A percentile compares a stretch with the other conserved stretches of the same genome.
phyloP scores from a whole-genome alignment of 140 eudicot genomes.

The Cichorium intybus region DNA sequence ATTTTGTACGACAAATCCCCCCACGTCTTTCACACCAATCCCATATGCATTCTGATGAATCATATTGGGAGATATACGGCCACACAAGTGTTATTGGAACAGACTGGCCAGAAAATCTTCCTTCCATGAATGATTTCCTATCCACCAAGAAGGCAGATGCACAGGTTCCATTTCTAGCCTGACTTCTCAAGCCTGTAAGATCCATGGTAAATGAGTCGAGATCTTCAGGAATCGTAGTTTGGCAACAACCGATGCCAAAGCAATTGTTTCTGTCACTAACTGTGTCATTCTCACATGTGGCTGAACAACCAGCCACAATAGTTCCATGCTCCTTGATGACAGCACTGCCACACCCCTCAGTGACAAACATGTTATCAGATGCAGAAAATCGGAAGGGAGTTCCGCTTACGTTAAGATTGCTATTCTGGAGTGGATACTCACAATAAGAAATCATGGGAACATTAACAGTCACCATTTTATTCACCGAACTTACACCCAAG shows the following conservation, averaged over 20 bases:
- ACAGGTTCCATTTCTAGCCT: not conserved
- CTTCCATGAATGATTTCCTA: not conserved
- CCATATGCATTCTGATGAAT: no score
- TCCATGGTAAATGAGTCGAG: not conserved
- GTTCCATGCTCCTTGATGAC: not conserved
- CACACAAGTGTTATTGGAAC: not conserved
- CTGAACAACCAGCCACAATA: not conserved
- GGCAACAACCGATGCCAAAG: slow-evolving; percentile 11
- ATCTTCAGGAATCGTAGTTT: not conserved
- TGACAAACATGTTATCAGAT: not conserved
- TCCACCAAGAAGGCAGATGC: not conserved
- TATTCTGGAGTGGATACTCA: no score
- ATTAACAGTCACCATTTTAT: no score
- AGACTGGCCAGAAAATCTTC: not conserved
- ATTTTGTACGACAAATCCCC: no score
- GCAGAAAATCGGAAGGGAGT: slow-evolving; percentile 5
- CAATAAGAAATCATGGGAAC: no score
- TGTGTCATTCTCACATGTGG: not conserved
- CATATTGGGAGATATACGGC: no score
- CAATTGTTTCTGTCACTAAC: not conserved
- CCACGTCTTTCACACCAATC: not conserved
- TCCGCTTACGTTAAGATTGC: not conserved
- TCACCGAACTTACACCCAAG: no score
- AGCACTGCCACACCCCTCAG: slow-evolving; percentile 10
- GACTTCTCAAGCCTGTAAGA: not conserved